Conservation (phyloP, 1,284 basidiomycete genomes). For the Puccinia brachypodii region DNA sequence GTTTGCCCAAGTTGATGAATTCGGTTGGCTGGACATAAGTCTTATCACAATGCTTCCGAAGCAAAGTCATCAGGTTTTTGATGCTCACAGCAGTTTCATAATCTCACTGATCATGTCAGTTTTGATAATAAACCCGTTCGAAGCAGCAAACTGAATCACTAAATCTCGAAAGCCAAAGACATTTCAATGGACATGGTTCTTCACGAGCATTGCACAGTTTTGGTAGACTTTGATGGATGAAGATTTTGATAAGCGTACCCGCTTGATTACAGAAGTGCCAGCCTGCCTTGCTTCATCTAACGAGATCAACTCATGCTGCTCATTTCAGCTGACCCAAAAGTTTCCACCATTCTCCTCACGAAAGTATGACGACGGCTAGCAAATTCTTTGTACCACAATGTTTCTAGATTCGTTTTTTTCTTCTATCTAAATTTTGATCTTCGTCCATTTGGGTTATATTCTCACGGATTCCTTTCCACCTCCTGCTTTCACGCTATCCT, state of each 20-base stretch:
- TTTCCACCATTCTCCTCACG: background rate
- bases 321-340: background rate
- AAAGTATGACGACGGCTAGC: background rate
- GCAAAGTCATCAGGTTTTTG: background rate
- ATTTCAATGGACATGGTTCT: background rate
- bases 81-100: background rate
- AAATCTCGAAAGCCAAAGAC: background rate
- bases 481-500: background rate
- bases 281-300: background rate
- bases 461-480: background rate
- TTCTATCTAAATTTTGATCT: background rate
- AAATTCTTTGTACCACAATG: background rate
- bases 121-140: background rate
- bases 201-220: background rate
- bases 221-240: background rate
- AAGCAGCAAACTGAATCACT: background rate
- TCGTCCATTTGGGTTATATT: background rate
- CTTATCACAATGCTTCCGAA: background rate
- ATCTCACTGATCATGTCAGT: background rate
- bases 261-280: background rate
- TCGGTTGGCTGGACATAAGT: background rate
- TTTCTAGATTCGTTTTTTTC: background rate
- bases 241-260: background rate
- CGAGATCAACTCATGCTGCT: background rate
- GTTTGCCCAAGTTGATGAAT: slow-evolving; percentile 26